These are phyloP conservation scores for Persicaria maculosa DNA, from an alignment of 148 eudicot species.

Conservation along the genomic window DNA sequence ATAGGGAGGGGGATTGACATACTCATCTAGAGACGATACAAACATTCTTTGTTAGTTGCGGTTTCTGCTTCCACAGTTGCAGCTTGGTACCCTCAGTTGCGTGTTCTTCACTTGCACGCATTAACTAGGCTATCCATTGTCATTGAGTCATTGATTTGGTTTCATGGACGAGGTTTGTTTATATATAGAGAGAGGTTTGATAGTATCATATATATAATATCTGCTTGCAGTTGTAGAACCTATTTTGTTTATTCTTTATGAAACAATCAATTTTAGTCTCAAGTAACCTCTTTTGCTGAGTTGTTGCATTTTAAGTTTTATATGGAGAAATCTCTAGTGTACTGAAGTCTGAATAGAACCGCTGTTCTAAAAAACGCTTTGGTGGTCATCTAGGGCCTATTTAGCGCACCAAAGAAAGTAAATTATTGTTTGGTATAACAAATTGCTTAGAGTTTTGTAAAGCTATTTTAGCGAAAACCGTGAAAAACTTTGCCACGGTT, in stretches of 20 bases:
- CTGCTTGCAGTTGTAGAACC: not conserved
- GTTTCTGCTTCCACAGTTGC: constrained; percentile 2
- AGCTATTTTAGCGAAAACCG: too few relatives aligned
- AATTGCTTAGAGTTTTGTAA: too few relatives aligned
- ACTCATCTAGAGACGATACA: not conserved
- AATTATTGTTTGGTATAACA: too few relatives aligned
- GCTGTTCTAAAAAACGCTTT: too few relatives aligned
- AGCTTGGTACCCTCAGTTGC: not conserved
- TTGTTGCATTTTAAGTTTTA: not conserved
- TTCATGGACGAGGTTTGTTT: constrained; percentile 4
- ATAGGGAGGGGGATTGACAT: not conserved
- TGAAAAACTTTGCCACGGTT: too few relatives aligned
- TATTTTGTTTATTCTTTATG: not conserved
- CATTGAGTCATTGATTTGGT: not conserved
- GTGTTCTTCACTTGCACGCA: not conserved
- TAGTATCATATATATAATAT: not conserved
- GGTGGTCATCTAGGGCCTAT: too few relatives aligned
- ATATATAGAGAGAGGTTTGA: constrained; percentile 5
- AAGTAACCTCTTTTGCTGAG: not conserved
- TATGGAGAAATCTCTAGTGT: not conserved
- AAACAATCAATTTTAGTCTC: not conserved
- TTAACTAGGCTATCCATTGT: not conserved
- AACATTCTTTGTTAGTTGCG: constrained; percentile 8
- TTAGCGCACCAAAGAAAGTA: too few relatives aligned
- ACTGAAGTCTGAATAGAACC: too few relatives aligned